Base-by-base conservation (phyloP, 2,329 filamentous ascomycete genomes). In the Tolypocladium tundrense region DNA sequence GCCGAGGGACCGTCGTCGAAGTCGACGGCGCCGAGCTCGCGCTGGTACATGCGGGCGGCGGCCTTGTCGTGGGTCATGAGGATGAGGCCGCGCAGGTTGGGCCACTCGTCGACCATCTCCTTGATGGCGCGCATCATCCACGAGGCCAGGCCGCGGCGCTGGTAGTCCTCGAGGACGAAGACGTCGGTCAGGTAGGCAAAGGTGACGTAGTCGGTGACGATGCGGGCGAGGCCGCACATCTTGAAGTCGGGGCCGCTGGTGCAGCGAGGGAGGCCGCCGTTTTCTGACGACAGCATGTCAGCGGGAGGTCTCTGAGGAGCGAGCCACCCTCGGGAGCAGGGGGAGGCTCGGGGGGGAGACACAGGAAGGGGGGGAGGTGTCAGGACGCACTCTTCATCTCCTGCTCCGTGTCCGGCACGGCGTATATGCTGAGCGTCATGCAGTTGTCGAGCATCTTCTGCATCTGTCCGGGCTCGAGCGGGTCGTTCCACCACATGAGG, bases 181-280 rank as follows among this genome's bases (percentile, higher is more conserved):
- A 89, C 83, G 65, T 90, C 87, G 33, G 86, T 87, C 57, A 77
- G 71, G 59, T 88, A 91, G 40, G 81, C 85, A 63, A 89, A 83
- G 0, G 86, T 87, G 53, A 84, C 78, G 64, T 82, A 80, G 70
- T 91, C 88, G 10, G 87, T 91, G 55, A 90, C 74, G n/a, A 88
- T 69, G 40, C 88, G 73, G 53, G 72, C 70, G 57, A 77, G 70
- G 58, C 75, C 75, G 56, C 74, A 70, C 66, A 77, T 70, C 33
- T 67, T 66, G 48, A 71, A 66, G 14, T 66, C 62, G 27, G 69
- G 65, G 39, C 71, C 69, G 54, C 66, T 61, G 50, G 67, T 64
- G 33, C 66, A 65, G 37, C 67, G 65, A 31, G 68, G 67, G 35
- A 67, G 63, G 31, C 71, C 60, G 21, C 61, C 70, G 55, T 71